Percentiles rank a stretch among this genome's conserved stretches.
phyloP scores from a whole-genome alignment of 2,329 filamentous ascomycete genomes.

The Penicillium hordei region DNA sequence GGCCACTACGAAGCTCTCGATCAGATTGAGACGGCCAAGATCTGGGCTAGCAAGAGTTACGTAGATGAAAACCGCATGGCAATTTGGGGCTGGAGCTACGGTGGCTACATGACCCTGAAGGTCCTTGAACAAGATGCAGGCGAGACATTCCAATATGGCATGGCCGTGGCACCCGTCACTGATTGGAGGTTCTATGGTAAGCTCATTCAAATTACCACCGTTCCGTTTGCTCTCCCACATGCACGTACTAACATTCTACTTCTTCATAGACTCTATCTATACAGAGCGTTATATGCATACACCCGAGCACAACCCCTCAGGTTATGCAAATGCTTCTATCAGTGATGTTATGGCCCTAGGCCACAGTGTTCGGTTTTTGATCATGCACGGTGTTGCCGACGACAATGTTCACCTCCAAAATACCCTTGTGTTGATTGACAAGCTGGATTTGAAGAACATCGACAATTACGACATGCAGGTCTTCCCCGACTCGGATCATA shows the following conservation, averaged over 20 bases:
- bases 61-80: constrained; percentile 79
- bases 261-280: constrained; percentile 36
- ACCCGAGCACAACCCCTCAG: constrained; percentile 74
- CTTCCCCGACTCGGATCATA: constrained; percentile 94
- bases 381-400: constrained; percentile 96
- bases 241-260: not conserved
- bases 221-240: not conserved
- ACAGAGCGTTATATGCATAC: constrained; percentile 85
- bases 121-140: constrained; percentile 89
- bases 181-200: constrained; percentile 89
- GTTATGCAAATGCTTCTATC: constrained; percentile 75
- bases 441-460: constrained; percentile 74
- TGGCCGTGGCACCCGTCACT: constrained; percentile 97
- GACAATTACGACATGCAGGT: constrained; percentile 97
- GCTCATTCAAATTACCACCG: not conserved
- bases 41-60: constrained; percentile 78
- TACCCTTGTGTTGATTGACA: constrained; percentile 81
- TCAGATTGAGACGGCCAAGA: constrained; percentile 85
- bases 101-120: constrained; percentile 93
- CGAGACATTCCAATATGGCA: constrained; percentile 88
- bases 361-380: constrained; percentile 78
- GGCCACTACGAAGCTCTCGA: constrained; percentile 83
- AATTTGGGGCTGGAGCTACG: constrained; percentile 99
- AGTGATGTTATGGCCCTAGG: constrained; percentile 70
- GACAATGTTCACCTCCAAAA: constrained; percentile 99